phyloP scores from a whole-genome alignment of 129 eudicot species.

The Ambrosia trifida region DNA sequence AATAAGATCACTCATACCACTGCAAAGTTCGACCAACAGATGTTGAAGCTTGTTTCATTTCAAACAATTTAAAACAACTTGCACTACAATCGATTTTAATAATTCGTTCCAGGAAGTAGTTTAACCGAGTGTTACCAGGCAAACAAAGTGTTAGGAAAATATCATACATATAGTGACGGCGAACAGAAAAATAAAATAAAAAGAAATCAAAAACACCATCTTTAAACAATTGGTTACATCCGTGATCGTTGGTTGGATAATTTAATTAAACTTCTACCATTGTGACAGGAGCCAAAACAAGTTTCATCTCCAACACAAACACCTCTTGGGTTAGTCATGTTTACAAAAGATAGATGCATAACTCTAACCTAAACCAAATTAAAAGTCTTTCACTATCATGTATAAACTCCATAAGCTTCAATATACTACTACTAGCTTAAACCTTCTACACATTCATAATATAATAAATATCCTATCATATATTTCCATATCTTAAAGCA shows the following conservation, averaged over 20 bases:
- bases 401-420: no score
- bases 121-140: neutral
- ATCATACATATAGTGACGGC: neutral
- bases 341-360: conserved; percentile 6
- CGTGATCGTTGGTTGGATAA: neutral
- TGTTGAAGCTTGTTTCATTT: neutral
- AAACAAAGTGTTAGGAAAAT: conserved; percentile 11
- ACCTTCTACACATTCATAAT: conserved; percentile 24
- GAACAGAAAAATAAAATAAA: neutral
- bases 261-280: neutral
- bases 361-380: conserved; percentile 10
- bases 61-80: no score
- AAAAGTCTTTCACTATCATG: neutral
- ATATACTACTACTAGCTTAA: conserved; percentile 7
- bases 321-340: neutral
- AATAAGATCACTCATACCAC: neutral
- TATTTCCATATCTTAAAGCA: conserved; percentile 7
- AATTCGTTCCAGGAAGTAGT: neutral
- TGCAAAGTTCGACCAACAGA: neutral
- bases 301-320: conserved; percentile 13
- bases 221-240: conserved; percentile 7
- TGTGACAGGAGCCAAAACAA: conserved; percentile 14
- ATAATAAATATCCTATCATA: neutral
- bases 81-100: no score
- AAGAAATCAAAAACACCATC: neutral